Evolutionary conservation across 148 eudicot species (phyloP).

Genomic region (Cornus kousa): DNA sequence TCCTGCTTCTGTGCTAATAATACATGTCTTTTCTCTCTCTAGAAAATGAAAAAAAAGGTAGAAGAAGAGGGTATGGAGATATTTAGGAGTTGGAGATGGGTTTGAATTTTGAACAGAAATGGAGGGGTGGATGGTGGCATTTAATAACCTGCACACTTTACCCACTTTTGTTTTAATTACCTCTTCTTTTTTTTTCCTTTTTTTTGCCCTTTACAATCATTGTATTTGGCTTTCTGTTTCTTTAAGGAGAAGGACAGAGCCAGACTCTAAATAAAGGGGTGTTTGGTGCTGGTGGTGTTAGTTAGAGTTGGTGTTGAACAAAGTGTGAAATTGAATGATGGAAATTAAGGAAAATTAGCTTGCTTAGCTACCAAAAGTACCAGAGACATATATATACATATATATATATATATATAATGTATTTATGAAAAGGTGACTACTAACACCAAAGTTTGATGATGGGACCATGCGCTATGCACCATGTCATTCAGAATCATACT

Average conservation of each 20-base stretch:
- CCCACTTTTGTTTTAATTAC: slow-evolving; percentile 15
- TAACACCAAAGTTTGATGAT: too few relatives aligned
- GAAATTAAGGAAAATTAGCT: neutral
- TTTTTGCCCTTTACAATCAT: slow-evolving; percentile 15
- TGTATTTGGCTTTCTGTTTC: slow-evolving; percentile 22
- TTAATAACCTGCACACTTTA: neutral
- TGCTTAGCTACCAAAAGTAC: slow-evolving; percentile 8
- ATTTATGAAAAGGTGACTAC: too few relatives aligned
- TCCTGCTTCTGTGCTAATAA: neutral
- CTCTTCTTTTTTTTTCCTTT: too few relatives aligned
- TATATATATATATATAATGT: too few relatives aligned
- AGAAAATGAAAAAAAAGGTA: neutral
- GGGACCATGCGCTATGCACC: too few relatives aligned
- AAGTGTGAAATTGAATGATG: slow-evolving; percentile 18
- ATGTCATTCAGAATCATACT: too few relatives aligned
- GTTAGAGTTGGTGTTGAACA: slow-evolving; percentile 20
- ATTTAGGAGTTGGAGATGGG: neutral
- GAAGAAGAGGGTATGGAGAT: neutral
- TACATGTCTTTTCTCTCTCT: neutral
- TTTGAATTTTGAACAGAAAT: slow-evolving; percentile 25
- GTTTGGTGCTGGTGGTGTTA: slow-evolving; percentile 26
- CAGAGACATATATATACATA: too few relatives aligned
- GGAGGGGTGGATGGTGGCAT: slow-evolving; percentile 15
- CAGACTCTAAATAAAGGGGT: neutral
- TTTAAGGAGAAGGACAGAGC: slow-evolving; percentile 24